These are phyloP conservation scores for Lenzites betulinus DNA, from an alignment of 768 basidiomycete species.

Conservation along the genomic window DNA sequence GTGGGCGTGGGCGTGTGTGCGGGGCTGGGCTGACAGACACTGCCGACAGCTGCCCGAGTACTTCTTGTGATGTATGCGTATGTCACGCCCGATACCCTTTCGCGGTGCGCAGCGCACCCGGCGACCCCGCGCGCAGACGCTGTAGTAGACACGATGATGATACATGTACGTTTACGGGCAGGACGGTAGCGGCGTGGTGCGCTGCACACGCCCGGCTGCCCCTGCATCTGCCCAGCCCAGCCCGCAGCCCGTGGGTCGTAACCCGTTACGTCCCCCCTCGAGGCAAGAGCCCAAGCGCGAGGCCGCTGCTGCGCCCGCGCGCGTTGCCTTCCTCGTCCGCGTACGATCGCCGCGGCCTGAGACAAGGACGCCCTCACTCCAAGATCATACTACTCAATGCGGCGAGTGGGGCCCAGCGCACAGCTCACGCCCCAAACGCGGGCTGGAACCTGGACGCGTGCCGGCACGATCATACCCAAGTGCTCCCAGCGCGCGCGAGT, in stretches of 20 bases:
- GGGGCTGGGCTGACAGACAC: slow-evolving; percentile 15
- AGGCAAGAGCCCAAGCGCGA: not conserved
- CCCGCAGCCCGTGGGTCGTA: no score
- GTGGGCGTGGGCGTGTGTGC: no score
- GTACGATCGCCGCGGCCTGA: not conserved
- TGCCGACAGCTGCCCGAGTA: slow-evolving; percentile 72
- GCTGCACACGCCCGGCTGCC: slow-evolving; percentile 4
- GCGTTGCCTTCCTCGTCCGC: not conserved
- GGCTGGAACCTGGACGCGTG: not conserved
- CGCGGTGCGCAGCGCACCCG: slow-evolving; percentile 15
- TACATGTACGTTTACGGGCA: slow-evolving; percentile 12
- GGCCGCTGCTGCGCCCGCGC: not conserved
- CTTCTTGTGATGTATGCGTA: slow-evolving; percentile 50
- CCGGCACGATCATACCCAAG: not conserved
- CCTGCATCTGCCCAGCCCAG: slow-evolving; percentile 2
- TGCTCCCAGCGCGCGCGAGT: not conserved
- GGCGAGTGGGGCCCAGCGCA: not conserved
- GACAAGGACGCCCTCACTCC: not conserved
- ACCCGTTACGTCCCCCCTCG: slow-evolving; percentile 1
- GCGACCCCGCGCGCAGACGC: slow-evolving; percentile 5
- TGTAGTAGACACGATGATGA: slow-evolving; percentile 6
- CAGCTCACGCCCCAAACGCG: not conserved
- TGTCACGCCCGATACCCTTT: slow-evolving; percentile 14
- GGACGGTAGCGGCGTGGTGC: slow-evolving; percentile 15
- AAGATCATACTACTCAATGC: not conserved